Percentiles rank a stretch among this genome's conserved stretches.
Evolutionary conservation across 164 flowering plant species (phyloP).

Genomic region (Echeveria elegans): DNA sequence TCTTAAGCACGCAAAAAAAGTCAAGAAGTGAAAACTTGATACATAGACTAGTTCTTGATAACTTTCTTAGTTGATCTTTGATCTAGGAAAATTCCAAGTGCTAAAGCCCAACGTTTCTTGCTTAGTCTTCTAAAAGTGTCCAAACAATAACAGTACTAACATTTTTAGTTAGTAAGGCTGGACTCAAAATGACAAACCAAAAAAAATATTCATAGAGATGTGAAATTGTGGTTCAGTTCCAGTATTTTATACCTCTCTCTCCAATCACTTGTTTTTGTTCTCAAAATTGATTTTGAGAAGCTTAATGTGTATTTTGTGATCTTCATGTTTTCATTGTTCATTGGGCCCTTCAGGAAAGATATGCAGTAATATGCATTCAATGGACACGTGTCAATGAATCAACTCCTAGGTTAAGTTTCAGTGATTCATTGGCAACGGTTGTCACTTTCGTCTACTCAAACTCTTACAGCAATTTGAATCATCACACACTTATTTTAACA

Average conservation of each 20-base stretch:
- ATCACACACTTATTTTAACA: background rate
- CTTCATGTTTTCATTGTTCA: background rate
- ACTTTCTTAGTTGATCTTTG: background rate
- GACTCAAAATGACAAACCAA: background rate
- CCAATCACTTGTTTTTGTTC: background rate
- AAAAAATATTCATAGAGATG: background rate
- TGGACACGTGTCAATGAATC: background rate
- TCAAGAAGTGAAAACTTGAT: background rate
- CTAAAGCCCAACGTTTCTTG: background rate
- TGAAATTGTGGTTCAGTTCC: background rate
- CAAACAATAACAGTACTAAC: background rate
- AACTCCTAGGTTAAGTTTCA: background rate
- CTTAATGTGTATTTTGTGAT: background rate
- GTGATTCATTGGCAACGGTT: background rate
- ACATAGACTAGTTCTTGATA: background rate
- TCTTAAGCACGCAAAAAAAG: slow-evolving; percentile 14
- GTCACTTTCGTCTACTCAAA: background rate
- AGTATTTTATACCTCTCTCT: background rate
- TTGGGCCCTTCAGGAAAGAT: no score
- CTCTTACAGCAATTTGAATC: background rate
- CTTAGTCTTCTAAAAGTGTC: background rate
- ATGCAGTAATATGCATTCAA: no score
- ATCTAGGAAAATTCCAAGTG: background rate
- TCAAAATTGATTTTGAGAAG: background rate
- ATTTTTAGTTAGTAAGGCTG: background rate